Conservation (phyloP, 1,284 basidiomycete species). For the Ustilago loliicola region DNA sequence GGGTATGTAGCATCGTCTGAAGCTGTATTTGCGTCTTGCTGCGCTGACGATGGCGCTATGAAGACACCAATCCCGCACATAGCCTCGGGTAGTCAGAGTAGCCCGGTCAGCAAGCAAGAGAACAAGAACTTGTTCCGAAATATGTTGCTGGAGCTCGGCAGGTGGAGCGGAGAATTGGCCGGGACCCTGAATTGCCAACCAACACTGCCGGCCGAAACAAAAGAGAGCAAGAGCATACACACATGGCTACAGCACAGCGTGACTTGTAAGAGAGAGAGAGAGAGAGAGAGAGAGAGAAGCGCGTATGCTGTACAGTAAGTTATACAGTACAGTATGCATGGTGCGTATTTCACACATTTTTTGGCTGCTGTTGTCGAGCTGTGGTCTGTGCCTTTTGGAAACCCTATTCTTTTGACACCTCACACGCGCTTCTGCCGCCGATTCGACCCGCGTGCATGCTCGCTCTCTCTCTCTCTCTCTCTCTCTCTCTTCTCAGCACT, state of each 20-base stretch:
- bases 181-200: constrained; percentile 6
- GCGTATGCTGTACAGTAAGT: too few species aligned
- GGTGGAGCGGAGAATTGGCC: constrained; percentile 25
- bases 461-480: neutral
- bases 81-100: neutral
- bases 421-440: constrained; percentile 7
- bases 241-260: neutral
- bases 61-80: constrained; percentile 48
- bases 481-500: constrained; percentile 4
- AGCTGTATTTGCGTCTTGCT: neutral
- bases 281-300: too few species aligned
- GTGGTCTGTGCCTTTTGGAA: neutral
- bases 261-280: too few species aligned
- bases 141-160: constrained; percentile 11
- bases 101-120: neutral
- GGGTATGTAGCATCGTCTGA: constrained; percentile 12
- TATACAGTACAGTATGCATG: too few species aligned
- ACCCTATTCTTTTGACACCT: neutral
- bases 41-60: constrained; percentile 15
- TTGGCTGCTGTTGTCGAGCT: neutral
- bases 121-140: neutral
- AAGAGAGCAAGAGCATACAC: too few species aligned
- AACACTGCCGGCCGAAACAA: constrained; percentile 16
- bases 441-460: constrained; percentile 2
- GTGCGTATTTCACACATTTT: constrained; percentile 11